Conservation (phyloP, 2,329 filamentous ascomycete genomes). For the Clonostachys chloroleuca region DNA sequence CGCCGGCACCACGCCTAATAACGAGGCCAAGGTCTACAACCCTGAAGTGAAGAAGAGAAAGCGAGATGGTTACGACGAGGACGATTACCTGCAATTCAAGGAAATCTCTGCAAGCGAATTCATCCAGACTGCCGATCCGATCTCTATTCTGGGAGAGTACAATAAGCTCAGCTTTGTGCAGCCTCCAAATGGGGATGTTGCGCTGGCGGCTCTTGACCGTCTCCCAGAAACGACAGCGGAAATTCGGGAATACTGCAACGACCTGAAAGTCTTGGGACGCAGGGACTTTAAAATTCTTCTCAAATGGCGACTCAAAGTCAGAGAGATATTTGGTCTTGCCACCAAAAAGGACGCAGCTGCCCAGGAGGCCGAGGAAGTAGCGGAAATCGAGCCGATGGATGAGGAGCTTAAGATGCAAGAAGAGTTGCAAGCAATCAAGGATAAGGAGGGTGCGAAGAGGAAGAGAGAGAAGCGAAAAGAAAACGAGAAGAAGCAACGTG, state of each 20-base stretch:
- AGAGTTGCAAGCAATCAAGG: constrained; percentile 77
- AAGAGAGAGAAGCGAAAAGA: constrained; percentile 82
- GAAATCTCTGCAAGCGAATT: constrained; percentile 87
- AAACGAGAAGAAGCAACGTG: constrained; percentile 91
- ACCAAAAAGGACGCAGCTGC: constrained; percentile 59
- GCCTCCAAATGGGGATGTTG: constrained; percentile 75
- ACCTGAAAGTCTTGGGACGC: constrained; percentile 85
- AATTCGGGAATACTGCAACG: constrained; percentile 71
- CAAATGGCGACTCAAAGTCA: constrained; percentile 82
- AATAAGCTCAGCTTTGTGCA: constrained; percentile 85
- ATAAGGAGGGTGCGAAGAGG: constrained; percentile 70
- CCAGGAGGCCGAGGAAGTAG: constrained; percentile 61
- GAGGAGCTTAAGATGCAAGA: constrained; percentile 89
- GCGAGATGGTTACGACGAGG: constrained; percentile 95
- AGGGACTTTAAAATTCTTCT: constrained; percentile 92
- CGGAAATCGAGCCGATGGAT: constrained; percentile 84
- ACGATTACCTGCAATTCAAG: constrained; percentile 89
- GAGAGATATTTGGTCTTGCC: constrained; percentile 85
- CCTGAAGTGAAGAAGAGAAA: constrained; percentile 97
- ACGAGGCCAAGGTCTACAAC: constrained; percentile 97
- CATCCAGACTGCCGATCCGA: constrained; percentile 88
- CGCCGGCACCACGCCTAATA: constrained; percentile 80
- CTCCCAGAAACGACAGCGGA: constrained; percentile 84
- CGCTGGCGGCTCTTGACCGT: constrained; percentile 78
- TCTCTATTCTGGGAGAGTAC: constrained; percentile 80